A percentile compares a stretch with the other conserved stretches of the same genome.
These are phyloP conservation scores for Triangularia setosa DNA, from an alignment of 2,329 filamentous ascomycete species.

Conservation along the genomic window DNA sequence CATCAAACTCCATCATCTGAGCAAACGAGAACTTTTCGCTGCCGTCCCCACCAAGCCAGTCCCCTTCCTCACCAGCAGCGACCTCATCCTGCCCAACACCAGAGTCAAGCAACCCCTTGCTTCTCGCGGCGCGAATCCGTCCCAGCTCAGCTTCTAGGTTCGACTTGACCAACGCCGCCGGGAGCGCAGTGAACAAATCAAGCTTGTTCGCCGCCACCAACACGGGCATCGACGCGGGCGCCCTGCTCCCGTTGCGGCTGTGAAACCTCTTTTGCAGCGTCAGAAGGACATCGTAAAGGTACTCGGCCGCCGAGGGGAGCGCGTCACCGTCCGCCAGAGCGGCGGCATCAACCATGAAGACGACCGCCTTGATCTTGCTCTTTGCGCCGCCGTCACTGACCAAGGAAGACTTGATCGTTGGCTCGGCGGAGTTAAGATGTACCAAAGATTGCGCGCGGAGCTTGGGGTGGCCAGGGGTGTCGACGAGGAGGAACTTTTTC, in stretches of 20 bases:
- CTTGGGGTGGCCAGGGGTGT: conserved; percentile 95
- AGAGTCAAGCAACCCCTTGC: conserved; percentile 78
- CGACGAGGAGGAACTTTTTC: conserved; percentile 71
- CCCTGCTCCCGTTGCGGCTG: conserved; percentile 27
- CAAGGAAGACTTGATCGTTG: conserved; percentile 5
- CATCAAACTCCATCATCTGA: conserved; percentile 78
- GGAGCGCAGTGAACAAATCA: conserved; percentile 90
- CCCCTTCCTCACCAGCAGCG: conserved; percentile 65
- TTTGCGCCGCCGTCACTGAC: conserved; percentile 31
- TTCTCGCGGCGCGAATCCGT: conserved; percentile 69
- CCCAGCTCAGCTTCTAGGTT: conserved; percentile 78
- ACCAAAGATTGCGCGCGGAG: conserved; percentile 65
- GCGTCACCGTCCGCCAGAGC: conserved; percentile 56
- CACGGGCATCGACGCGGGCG: conserved; percentile 61
- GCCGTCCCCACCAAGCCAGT: conserved; percentile 81
- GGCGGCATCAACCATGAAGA: conserved; percentile 87
- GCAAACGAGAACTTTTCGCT: conserved; percentile 73
- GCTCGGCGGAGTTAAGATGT: conserved; percentile 34
- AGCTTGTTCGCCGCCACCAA: conserved; percentile 92
- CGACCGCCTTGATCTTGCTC: conserved; percentile 62
- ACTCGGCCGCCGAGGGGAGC: conserved; percentile 71
- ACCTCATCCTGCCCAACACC: conserved; percentile 63
- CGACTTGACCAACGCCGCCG: conserved; percentile 68
- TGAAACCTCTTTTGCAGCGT: conserved; percentile 65
- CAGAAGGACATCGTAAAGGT: conserved; percentile 86